Base-by-base conservation (phyloP, 805 yeast genomes). In the Grigorovia yakushimaensis region DNA sequence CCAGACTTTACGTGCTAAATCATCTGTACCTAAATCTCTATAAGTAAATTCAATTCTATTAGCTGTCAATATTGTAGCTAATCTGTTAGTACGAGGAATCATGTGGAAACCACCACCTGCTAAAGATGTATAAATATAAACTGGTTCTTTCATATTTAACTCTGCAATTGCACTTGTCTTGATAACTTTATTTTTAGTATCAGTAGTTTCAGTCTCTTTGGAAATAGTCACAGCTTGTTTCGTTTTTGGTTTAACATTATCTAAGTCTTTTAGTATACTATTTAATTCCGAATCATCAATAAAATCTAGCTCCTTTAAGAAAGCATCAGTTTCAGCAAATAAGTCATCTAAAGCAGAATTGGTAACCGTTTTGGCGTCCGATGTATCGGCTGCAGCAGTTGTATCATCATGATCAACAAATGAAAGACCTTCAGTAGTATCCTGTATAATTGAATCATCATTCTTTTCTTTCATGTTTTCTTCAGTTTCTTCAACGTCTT, bases 11-110 rank as follows among this genome's bases (percentile, higher is more conserved):
- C 88, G 81, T 15, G 96, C 96, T 50, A 81, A 83, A 45, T 81
- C 88, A 61, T 88, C 94, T 0, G 95, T 87, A 5, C 95, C 95
- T 45, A 88, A 67, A 61, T 88, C 97, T 49, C 84, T 78, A 60
- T 78, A 75, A 27, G 77, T 74, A 61, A 79, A 85, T 49, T 77
- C 72, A 45, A 88, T 69, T 43, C 79, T 74, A 62, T 88, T 84
- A 4, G 89, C 95, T 38, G 78, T 74, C 45, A 88, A 71, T 46
- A 88, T 85, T 0, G 88, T 82, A 11, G 76, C 76, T 48, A 89
- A 66, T 47, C 94, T 71, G 58, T 84, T 85, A 15, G 96, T 88
- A 55, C 89, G 72, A 15, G 82, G 76, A 52, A 81, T 77, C 64
- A 89, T 78, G 61, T 83, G 84, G 74, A 79, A 81, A 1, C 93